phyloP scores from a whole-genome alignment of 2,329 filamentous ascomycete species.

The Trichoderma sp. region DNA sequence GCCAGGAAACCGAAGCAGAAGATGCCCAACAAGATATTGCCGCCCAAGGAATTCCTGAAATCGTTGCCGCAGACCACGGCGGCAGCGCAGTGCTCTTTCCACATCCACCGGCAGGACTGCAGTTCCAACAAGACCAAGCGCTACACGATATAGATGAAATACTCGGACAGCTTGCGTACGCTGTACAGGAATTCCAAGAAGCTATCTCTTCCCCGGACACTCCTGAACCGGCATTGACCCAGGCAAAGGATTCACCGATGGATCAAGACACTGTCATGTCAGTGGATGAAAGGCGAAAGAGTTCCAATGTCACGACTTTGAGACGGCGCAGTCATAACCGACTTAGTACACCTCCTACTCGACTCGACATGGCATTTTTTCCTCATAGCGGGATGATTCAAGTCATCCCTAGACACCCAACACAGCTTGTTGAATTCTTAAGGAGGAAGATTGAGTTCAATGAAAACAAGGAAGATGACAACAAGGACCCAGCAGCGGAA shows the following conservation, averaged over 20 bases:
- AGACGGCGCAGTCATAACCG: not conserved
- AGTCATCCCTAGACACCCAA: slow-evolving; percentile 21
- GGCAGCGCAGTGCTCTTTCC: slow-evolving; percentile 5
- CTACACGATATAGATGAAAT: slow-evolving; percentile 19
- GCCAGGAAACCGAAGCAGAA: slow-evolving; percentile 20
- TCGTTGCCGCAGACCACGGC: not conserved
- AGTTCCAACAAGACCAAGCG: slow-evolving; percentile 14
- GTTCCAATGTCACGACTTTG: not conserved
- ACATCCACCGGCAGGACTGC: not conserved
- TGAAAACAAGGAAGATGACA: not conserved
- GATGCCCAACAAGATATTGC: slow-evolving; percentile 12
- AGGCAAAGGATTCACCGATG: not conserved
- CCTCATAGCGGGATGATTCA: slow-evolving; percentile 33
- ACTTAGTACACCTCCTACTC: slow-evolving; percentile 6
- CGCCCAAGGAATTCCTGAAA: not conserved
- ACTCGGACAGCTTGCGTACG: slow-evolving; percentile 17
- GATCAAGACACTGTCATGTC: slow-evolving; percentile 3
- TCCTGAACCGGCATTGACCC: not conserved
- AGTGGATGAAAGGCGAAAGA: not conserved
- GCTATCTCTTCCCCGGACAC: not conserved
- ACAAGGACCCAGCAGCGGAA: not conserved
- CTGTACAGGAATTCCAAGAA: slow-evolving; percentile 20
- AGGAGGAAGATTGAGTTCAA: slow-evolving; percentile 23
- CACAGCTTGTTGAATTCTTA: slow-evolving; percentile 27
- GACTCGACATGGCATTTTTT: slow-evolving; percentile 37